A percentile compares a stretch with the other conserved stretches of the same genome.
Conservation (phyloP, 768 basidiomycete genomes). For the Sarcodon sp. region DNA sequence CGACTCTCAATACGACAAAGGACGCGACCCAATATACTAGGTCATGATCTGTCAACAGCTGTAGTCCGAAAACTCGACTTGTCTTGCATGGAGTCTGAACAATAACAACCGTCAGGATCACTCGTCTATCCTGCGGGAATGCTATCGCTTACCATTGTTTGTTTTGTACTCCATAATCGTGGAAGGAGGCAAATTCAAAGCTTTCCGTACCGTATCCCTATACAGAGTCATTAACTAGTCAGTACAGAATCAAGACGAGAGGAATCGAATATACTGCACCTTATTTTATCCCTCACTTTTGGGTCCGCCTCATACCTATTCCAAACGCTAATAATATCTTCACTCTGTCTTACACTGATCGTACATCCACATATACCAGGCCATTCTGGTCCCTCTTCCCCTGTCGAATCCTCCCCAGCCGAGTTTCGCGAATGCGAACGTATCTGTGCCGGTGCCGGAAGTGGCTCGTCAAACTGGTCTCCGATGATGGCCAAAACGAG, state of each 20-base stretch:
- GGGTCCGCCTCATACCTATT: constrained; percentile 71
- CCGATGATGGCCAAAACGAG: constrained; percentile 79
- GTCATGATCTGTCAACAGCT: neutral
- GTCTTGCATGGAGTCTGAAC: constrained; percentile 76
- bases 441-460: constrained; percentile 24
- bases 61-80: constrained; percentile 67
- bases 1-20: no score
- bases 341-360: constrained; percentile 83
- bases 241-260: neutral
- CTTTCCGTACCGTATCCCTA: constrained; percentile 70
- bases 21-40: no score
- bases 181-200: constrained; percentile 61
- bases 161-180: constrained; percentile 94
- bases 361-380: constrained; percentile 93
- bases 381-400: constrained; percentile 31
- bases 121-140: neutral
- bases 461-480: constrained; percentile 74
- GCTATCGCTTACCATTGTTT: constrained; percentile 54
- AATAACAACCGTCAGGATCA: neutral
- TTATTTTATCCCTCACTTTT: constrained; percentile 68
- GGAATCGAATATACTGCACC: constrained; percentile 33
- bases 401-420: constrained; percentile 12
- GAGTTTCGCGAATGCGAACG: constrained; percentile 7
- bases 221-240: constrained; percentile 2
- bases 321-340: constrained; percentile 93